These are phyloP conservation scores for Alternaria sp. DNA, from an alignment of 2,329 filamentous ascomycete genomes.

Conservation along the genomic window DNA sequence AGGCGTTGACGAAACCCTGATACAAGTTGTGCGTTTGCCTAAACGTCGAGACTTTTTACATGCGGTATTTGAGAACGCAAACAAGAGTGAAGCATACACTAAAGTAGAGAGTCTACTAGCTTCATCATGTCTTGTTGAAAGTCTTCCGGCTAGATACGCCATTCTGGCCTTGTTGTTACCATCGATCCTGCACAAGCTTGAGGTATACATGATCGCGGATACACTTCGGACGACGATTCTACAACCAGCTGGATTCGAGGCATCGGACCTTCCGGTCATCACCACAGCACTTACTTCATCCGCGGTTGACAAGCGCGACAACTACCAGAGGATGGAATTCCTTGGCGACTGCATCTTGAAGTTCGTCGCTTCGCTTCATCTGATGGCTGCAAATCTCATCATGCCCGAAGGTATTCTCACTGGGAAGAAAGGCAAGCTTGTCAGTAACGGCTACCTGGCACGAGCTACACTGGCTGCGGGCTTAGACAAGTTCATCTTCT, in stretches of 20 bases:
- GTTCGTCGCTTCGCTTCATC: constrained; percentile 69
- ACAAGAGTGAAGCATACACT: constrained; percentile 36
- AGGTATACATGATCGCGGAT: constrained; percentile 67
- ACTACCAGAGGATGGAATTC: constrained; percentile 88
- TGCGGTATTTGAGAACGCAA: constrained; percentile 15
- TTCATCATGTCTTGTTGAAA: constrained; percentile 55
- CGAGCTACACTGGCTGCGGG: constrained; percentile 67
- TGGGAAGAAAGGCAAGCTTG: constrained; percentile 68
- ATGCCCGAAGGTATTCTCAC: constrained; percentile 82
- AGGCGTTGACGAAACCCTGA: background rate
- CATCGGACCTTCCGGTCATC: constrained; percentile 59
- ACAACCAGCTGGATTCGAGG: constrained; percentile 57
- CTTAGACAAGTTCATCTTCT: constrained; percentile 76
- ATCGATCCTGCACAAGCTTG: constrained; percentile 73
- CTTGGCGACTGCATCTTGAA: constrained; percentile 87
- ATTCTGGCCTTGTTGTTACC: constrained; percentile 70
- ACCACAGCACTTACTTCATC: constrained; percentile 74
- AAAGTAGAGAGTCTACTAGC: constrained; percentile 59
- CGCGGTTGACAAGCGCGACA: constrained; percentile 61
- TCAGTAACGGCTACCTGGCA: constrained; percentile 77
- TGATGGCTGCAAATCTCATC: constrained; percentile 64
- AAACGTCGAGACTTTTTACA: constrained; percentile 67
- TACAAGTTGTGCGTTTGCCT: constrained; percentile 52
- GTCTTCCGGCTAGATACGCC: constrained; percentile 54
- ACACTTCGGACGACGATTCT: constrained; percentile 65